Evolutionary conservation across 176 grass and related monocot genomes (phyloP).

Genomic region (Triticum dicoccoides): DNA sequence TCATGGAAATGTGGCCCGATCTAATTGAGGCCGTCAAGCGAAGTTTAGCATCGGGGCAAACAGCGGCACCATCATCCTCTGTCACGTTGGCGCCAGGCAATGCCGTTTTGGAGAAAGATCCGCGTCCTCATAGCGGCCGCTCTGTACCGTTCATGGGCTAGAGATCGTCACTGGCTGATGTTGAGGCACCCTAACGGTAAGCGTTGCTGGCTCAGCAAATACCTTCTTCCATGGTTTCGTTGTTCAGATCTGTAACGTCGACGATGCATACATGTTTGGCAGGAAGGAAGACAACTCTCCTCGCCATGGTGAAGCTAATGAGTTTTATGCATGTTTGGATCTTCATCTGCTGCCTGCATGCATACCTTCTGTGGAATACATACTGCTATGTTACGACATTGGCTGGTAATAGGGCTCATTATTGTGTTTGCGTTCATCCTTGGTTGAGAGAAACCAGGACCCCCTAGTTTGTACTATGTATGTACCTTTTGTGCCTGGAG

Average conservation of each 20-base stretch:
- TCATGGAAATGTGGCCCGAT: background rate
- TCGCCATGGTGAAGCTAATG: background rate
- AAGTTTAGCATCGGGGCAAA: background rate
- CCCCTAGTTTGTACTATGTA: background rate
- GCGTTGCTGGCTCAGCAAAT: background rate
- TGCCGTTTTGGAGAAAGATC: background rate
- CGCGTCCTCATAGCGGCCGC: background rate
- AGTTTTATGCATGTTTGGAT: background rate
- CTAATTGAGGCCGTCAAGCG: background rate
- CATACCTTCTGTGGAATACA: too few relatives aligned
- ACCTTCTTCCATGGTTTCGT: background rate
- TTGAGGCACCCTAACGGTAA: background rate
- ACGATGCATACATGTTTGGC: background rate
- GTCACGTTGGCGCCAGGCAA: background rate
- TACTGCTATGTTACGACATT: background rate
- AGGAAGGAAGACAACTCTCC: background rate
- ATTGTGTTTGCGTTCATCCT: background rate
- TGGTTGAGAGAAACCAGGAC: background rate
- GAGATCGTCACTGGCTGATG: background rate
- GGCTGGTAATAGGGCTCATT: background rate
- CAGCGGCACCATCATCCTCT: background rate
- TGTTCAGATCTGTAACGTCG: background rate
- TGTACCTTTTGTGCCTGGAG: background rate
- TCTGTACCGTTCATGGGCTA: too few relatives aligned
- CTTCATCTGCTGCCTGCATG: background rate